Evolutionary conservation across 768 basidiomycete species (phyloP).

Genomic region (Boletus reticulatus): DNA sequence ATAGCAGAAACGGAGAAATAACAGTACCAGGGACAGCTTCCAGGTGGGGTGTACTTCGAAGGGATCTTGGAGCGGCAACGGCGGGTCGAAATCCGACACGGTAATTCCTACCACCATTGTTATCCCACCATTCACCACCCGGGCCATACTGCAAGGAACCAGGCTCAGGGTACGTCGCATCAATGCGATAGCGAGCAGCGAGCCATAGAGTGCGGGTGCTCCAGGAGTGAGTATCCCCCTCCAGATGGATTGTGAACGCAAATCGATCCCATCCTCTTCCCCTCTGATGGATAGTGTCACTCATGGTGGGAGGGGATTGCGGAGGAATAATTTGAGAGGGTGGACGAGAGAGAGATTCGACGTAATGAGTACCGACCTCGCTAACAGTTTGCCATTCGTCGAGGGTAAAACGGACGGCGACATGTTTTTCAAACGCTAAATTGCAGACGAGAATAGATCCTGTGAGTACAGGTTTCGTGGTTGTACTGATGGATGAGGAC

Average conservation of each 20-base stretch:
- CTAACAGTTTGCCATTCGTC: conserved; percentile 94
- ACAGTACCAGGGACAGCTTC: conserved; percentile 23
- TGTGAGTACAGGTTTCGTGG: conserved; percentile 41
- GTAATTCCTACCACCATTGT: conserved; percentile 79
- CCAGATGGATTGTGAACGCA: conserved; percentile 63
- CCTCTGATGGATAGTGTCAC: neutral
- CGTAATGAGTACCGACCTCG: conserved; percentile 65
- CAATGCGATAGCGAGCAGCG: conserved; percentile 50
- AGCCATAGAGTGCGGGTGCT: conserved; percentile 56
- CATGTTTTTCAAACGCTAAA: conserved; percentile 80
- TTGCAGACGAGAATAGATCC: conserved; percentile 87
- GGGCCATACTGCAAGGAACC: conserved; percentile 31
- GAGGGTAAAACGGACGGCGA: conserved; percentile 85
- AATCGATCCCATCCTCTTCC: conserved; percentile 55
- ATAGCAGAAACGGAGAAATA: neutral
- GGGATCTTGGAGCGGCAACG: neutral
- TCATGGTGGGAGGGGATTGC: neutral
- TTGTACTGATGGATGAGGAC: neutral
- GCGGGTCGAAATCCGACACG: conserved; percentile 56
- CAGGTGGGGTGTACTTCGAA: conserved; percentile 4
- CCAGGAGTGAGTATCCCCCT: conserved; percentile 60
- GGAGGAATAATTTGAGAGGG: conserved; percentile 21
- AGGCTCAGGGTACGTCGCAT: conserved; percentile 16
- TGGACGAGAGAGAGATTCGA: conserved; percentile 36
- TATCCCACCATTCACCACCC: conserved; percentile 92